Evolutionary conservation across 2,329 filamentous ascomycete species (phyloP), one percentile per base, ranked within the genome.

Genomic region (Epichloe amarillans): DNA sequence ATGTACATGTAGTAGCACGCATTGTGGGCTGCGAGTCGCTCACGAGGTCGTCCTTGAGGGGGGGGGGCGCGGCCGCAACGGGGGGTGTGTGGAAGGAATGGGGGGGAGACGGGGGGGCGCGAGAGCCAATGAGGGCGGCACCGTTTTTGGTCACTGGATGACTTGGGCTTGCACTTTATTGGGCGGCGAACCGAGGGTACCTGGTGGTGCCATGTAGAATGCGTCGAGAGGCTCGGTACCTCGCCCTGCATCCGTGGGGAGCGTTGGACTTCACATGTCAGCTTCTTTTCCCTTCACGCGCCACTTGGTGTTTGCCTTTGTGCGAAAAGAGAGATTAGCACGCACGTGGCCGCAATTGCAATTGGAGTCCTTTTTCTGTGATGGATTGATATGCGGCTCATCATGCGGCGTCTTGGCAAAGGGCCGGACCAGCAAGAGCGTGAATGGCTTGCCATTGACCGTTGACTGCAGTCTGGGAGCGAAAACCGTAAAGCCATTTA

Each of bases 161-260:
- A 50, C 51, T 45, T 50, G 47, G 33, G 3, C 21, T n/a, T 5
- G 12, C n/a, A 40, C 21, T 33, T 40, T 4, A 53, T 53, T 53
- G 51, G 51, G 17, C 3, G 10, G 10, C n/a, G 15, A 11, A 7
- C 17, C 15, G 8, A 23, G 10, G 38, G 30, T 39, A 47, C 45
- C 17, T 39, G 33, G 45, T 8, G 5, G 36, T 21, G 40, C 40
- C 40, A 5, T 42, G 6, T 7, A 14, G n/a, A 42, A 1, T 11
- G 26, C 26, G 26, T 8, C 26, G 26, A 30, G 8, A 30, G 26
- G 26, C 26, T 30, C 26, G 26, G 40, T 42, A 33, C 23, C 42
- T 17, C 5, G 19, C 11, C 23, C 17, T 42, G 40, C 40, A 42
- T 10, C 8, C 3, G 23, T 17, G 4, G n/a, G 23, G 3, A 30